Evolutionary conservation across 768 basidiomycete species (phyloP).

Genomic region (Suillus cothurnatus): DNA sequence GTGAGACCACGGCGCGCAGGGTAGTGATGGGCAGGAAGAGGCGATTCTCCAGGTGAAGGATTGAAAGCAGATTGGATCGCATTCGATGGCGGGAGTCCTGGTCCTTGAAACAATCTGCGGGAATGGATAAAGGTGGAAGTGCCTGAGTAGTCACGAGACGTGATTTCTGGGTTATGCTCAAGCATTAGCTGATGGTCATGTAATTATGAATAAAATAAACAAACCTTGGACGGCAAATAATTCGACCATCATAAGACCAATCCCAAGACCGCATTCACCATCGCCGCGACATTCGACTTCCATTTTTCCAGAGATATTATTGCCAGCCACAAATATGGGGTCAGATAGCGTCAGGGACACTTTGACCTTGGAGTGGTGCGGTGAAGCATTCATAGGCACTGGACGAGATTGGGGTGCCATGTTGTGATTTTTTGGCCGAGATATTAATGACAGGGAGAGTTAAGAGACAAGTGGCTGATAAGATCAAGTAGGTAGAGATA

Average conservation of each 20-base stretch:
- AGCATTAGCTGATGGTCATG: conserved; percentile 3
- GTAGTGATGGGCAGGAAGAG: conserved; percentile 65
- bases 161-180: conserved; percentile 54
- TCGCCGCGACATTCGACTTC: conserved; percentile 81
- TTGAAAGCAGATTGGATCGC: conserved; percentile 62
- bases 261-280: conserved; percentile 60
- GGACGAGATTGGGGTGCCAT: conserved; percentile 40
- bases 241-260: conserved; percentile 78
- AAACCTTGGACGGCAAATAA: conserved; percentile 73
- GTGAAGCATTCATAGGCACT: conserved; percentile 81
- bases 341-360: conserved; percentile 63
- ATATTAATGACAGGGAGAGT: neutral
- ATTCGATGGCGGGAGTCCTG: conserved; percentile 81
- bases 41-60: conserved; percentile 56
- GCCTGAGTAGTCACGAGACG: conserved; percentile 78
- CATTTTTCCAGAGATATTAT: conserved; percentile 70
- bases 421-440: neutral
- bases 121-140: conserved; percentile 76
- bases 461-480: conserved; percentile 1
- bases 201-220: conserved; percentile 13
- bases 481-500: conserved; percentile 13
- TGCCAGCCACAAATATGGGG: conserved; percentile 65
- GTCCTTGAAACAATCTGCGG: conserved; percentile 77
- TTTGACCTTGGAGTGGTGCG: conserved; percentile 78
- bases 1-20: conserved; percentile 76